These are phyloP conservation scores for Xylariaceae sp. DNA, from an alignment of 2,329 filamentous ascomycete genomes.

Conservation along the genomic window DNA sequence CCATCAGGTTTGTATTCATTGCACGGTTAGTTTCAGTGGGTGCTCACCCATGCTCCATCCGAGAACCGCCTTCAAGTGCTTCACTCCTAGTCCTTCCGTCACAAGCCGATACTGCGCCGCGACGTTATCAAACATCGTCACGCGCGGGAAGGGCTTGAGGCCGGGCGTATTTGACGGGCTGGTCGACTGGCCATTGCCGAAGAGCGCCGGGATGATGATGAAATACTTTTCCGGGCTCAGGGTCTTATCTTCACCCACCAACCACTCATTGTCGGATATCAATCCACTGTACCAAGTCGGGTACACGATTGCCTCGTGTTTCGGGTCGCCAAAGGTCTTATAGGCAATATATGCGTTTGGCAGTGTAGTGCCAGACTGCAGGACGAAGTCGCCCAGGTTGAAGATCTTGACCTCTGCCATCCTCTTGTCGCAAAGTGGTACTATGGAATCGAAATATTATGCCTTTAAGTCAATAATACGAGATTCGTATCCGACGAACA, in stretches of 20 bases:
- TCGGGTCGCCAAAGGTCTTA: slow-evolving; percentile 64
- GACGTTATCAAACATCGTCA: slow-evolving; percentile 65
- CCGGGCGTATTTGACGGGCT: slow-evolving; percentile 58
- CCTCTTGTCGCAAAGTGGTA: neutral
- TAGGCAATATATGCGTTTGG: slow-evolving; percentile 66
- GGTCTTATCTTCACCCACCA: slow-evolving; percentile 60
- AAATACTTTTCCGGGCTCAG: slow-evolving; percentile 52
- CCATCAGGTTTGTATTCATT: slow-evolving; percentile 1
- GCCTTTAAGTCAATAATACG: too few relatives aligned
- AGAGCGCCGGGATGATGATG: slow-evolving; percentile 63
- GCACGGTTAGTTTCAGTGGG: neutral
- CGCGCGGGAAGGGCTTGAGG: slow-evolving; percentile 54
- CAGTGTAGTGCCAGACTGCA: slow-evolving; percentile 60
- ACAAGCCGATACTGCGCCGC: slow-evolving; percentile 60
- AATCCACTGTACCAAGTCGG: slow-evolving; percentile 64
- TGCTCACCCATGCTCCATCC: slow-evolving; percentile 59
- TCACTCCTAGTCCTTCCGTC: slow-evolving; percentile 57
- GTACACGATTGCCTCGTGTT: slow-evolving; percentile 64
- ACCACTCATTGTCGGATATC: slow-evolving; percentile 70
- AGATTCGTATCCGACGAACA: too few relatives aligned
- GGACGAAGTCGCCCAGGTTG: slow-evolving; percentile 59
- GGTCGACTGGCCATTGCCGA: slow-evolving; percentile 63
- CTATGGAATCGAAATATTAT: neutral
- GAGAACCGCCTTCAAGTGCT: slow-evolving; percentile 55
- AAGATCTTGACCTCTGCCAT: slow-evolving; percentile 32